Evolutionary conservation across 495 filamentous ascomycete genomes (phyloP), one percentile per base, ranked within the genome.

Genomic region (Neurospora sublineolata): DNA sequence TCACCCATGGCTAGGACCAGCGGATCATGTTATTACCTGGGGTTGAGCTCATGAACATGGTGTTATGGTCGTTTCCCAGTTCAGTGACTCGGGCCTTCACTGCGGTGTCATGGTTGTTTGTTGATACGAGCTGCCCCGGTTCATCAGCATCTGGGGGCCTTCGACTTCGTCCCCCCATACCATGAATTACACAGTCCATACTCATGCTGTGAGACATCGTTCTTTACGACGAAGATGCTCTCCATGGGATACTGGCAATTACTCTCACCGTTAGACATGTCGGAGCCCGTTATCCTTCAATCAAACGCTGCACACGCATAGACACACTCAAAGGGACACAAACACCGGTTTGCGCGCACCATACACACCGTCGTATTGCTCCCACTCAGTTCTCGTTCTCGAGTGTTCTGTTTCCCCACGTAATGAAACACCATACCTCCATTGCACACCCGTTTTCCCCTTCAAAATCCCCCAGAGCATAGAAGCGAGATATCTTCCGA

Each of bases 361-460:
- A 72, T 38, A 68, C 67, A 68, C 70, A 72, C 68, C 46, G 4
- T 69, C 44, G 68, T 69, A 68, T 67, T 67, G 52, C 36, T 37
- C 30, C 37, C 36, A 42, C 27, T 33, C 27, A 64, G 27, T 64
- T 64, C 52, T 33, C 52, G 52, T 18, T 64, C 27, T 60, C 27
- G 52, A 60, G 52, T 60, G 52, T 33, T 33, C n/a, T 67, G 75
- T 41, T 74, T 75, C 74, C 75, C 76, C 73, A 75, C 77, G 72
- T 72, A 76, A 72, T 71, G 68, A 76, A 71, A 74, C 72, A 70
- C 58, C 36, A 73, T 46, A 41, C 27, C 52, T 71, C 69, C 69
- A 20, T 37, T 70, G 27, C 71, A 67, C 46, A 68, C 58, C 52
- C 68, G 42, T 73, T 75, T 72, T 41, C 69, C 67, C 64, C 68